Evolutionary conservation across 2,329 filamentous ascomycete genomes (phyloP), one percentile per base, ranked within the genome.

Genomic region (Alternaria metachromatica): DNA sequence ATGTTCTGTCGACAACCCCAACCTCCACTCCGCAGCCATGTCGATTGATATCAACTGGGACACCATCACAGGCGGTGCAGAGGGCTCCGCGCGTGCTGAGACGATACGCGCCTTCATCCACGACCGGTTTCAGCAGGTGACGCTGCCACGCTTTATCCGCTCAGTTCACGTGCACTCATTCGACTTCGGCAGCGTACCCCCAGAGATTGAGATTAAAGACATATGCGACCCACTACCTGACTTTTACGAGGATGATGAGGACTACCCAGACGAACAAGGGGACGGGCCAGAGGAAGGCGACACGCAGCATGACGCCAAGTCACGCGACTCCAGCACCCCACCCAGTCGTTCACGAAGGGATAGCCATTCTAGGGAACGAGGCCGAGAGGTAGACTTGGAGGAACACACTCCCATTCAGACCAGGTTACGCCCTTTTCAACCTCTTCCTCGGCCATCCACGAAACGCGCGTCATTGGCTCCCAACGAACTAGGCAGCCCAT

Each of bases 11-110:
- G 62, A 74, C 71, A 74, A 75, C 66, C 69, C 72, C 68, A 63
- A 56, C 64, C 65, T 23, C 37, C 69, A 66, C 67, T 65, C 63
- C 59, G 64, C 61, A 73, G 66, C 72, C 58, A 99, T 99, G 96
- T 98, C 96, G 72, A 95, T 99, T 84, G 94, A 98, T 78, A 91
- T 99, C 79, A 94, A 97, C 82, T 99, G 96, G 96, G 91, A 96
- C 76, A 92, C 91, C 66, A 88, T 98, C 77, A 98, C 95, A 21
- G 90, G 89, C 66, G 96, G 96, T 26, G 89, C 93, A 53, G 95
- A 98, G 81, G 95, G 96, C 60, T 87, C 90, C 68, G 92, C 89
- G 58, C 89, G 97, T 65, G 94, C 95, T 53, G 91, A 94, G 77
- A 88, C 87, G 67, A 97, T 99, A 81, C 92, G 95, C 69, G 89